Conservation (phyloP, 2,329 filamentous ascomycete genomes). For the Botrytis sinoallii region DNA sequence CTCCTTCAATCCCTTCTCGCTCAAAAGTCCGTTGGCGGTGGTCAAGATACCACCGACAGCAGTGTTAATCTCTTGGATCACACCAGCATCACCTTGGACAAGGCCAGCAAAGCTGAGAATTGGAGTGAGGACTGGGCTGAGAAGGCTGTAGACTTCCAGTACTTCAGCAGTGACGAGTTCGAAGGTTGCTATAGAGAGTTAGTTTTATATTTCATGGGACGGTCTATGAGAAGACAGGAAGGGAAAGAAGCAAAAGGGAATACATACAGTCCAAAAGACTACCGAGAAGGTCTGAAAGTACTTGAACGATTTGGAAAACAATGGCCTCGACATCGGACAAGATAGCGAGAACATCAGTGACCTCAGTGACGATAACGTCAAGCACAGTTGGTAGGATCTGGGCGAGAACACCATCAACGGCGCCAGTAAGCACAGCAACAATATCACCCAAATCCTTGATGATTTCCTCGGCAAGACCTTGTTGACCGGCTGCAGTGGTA, state of each 20-base stretch:
- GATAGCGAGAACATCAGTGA: neutral
- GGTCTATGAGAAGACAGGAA: neutral
- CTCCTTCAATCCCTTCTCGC: neutral
- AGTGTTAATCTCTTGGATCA: neutral
- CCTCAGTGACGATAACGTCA: neutral
- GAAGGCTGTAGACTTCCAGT: neutral
- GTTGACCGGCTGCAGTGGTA: neutral
- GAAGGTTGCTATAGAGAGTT: neutral
- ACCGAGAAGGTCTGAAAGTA: neutral
- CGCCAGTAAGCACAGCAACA: neutral
- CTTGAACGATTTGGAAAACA: neutral
- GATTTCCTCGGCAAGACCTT: neutral
- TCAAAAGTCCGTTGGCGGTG: neutral
- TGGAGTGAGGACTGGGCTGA: neutral
- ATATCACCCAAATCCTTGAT: neutral
- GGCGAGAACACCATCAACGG: neutral
- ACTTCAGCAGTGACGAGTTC: neutral
- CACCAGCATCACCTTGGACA: neutral
- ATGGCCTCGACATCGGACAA: neutral
- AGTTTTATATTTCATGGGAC: neutral
- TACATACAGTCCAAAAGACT: neutral
- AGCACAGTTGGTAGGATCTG: neutral
- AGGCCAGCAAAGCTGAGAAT: neutral
- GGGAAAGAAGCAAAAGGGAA: too few relatives aligned
- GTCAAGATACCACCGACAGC: neutral